A percentile compares a stretch with the other conserved stretches of the same genome.
Conservation (phyloP, 805 yeast genomes). For the Dipodascus geniculatus region DNA sequence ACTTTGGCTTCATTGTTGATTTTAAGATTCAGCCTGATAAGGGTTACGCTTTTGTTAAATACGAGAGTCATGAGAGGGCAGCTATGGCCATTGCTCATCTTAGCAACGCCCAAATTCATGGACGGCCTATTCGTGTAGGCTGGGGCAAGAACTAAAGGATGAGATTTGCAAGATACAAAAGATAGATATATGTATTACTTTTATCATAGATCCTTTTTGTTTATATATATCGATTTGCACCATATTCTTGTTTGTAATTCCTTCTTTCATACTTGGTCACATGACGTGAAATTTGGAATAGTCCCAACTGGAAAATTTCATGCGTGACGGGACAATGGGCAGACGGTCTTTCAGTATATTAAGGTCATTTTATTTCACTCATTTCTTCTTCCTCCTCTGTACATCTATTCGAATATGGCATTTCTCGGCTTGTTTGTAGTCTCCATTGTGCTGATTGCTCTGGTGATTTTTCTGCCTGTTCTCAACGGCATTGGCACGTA, state of each 20-base stretch:
- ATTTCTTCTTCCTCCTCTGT: not conserved
- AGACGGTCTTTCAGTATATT: too few species aligned
- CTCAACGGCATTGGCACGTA: conserved; percentile 2
- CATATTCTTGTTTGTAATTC: too few species aligned
- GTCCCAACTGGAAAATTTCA: too few species aligned
- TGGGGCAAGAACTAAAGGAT: conserved; percentile 67
- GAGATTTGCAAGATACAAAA: not conserved
- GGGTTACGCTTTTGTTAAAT: conserved; percentile 83
- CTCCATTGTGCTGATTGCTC: not conserved
- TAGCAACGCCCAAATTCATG: conserved; percentile 50
- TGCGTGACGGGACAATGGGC: not conserved
- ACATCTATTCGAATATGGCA: not conserved
- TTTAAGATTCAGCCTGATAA: conserved; percentile 69
- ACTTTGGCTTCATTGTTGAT: conserved; percentile 74
- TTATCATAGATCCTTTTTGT: not conserved
- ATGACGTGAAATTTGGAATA: too few species aligned
- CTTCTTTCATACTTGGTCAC: too few species aligned
- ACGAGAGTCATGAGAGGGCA: conserved; percentile 79
- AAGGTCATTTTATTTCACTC: not conserved
- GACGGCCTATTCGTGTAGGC: conserved; percentile 69
- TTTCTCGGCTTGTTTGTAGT: not conserved
- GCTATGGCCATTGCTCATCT: conserved; percentile 78
- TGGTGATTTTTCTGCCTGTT: not conserved
- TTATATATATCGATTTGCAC: not conserved
- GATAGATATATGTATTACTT: conserved; percentile 1